Evolutionary conservation across 2,329 filamentous ascomycete genomes (phyloP).

Genomic region (Ascochyta rabiei): DNA sequence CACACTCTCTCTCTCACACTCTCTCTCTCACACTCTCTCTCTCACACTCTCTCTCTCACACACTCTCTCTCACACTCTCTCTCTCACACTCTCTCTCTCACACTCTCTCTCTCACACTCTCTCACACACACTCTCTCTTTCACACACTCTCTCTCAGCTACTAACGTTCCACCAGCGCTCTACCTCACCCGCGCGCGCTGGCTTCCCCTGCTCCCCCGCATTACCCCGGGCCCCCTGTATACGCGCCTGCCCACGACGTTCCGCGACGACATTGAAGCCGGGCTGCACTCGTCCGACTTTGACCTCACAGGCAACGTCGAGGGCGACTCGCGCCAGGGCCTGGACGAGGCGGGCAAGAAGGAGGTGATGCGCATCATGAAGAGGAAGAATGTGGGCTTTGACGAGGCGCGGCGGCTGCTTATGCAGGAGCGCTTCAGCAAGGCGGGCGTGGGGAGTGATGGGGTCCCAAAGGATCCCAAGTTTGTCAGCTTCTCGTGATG

Average conservation of each 20-base stretch:
- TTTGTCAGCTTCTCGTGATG: constrained; percentile 82
- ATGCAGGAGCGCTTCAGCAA: constrained; percentile 85
- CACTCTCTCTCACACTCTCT: constrained; percentile 14
- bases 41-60: too few relatives aligned
- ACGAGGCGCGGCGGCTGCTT: constrained; percentile 85
- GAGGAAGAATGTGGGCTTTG: constrained; percentile 78
- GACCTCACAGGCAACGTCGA: constrained; percentile 82
- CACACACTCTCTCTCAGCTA: constrained; percentile 6
- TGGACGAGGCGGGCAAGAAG: constrained; percentile 79
- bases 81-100: constrained; percentile 12
- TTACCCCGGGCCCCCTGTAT: constrained; percentile 69
- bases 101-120: constrained; percentile 11
- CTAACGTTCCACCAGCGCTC: constrained; percentile 59
- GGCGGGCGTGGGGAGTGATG: constrained; percentile 88
- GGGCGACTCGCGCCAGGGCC: constrained; percentile 75
- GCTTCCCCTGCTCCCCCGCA: constrained; percentile 68
- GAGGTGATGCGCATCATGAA: constrained; percentile 93
- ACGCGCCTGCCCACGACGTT: constrained; percentile 78
- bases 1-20: constrained; percentile 7
- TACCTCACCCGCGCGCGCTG: constrained; percentile 83
- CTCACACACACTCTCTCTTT: constrained; percentile 15
- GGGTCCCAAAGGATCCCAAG: constrained; percentile 87
- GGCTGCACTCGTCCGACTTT: constrained; percentile 82
- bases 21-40: constrained; percentile 11
- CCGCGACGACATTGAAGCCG: constrained; percentile 83